A percentile compares a stretch with the other conserved stretches of the same genome.
Conservation (phyloP, 1,284 basidiomycete genomes). For the Cutaneotrichosporon dermatis region DNA sequence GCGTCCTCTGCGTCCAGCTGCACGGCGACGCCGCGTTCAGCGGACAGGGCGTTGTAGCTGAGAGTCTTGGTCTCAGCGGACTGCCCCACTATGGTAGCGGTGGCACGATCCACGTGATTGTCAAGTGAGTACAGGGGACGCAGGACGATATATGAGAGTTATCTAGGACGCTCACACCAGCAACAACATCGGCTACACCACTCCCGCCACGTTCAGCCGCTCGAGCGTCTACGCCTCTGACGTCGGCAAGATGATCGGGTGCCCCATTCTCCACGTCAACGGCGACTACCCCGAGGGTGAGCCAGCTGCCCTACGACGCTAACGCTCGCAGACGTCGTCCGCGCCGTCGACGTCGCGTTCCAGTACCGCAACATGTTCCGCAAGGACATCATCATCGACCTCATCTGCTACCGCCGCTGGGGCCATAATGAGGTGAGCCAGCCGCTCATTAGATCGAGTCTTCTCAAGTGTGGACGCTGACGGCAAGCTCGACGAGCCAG, state of each 20-base stretch:
- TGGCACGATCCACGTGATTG: slow-evolving; percentile 79
- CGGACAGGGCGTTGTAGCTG: slow-evolving; percentile 86
- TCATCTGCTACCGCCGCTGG: slow-evolving; percentile 76
- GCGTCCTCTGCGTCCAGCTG: slow-evolving; percentile 78
- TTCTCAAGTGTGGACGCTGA: neutral
- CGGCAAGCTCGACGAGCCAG: slow-evolving; percentile 68
- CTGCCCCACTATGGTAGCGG: slow-evolving; percentile 84
- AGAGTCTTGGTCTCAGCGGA: slow-evolving; percentile 74
- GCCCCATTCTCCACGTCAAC: slow-evolving; percentile 82
- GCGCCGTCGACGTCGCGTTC: slow-evolving; percentile 73
- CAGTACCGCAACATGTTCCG: slow-evolving; percentile 77
- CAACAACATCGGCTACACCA: slow-evolving; percentile 79
- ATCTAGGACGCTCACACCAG: slow-evolving; percentile 8
- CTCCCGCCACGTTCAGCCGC: slow-evolving; percentile 71
- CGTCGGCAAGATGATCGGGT: slow-evolving; percentile 81
- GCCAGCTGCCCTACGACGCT: neutral
- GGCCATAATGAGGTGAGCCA: slow-evolving; percentile 68
- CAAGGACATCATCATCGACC: slow-evolving; percentile 80
- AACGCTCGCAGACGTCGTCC: slow-evolving; percentile 59
- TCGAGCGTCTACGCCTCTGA: slow-evolving; percentile 85
- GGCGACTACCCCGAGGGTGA: slow-evolving; percentile 82
- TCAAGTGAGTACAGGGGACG: slow-evolving; percentile 81
- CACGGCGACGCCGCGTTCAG: slow-evolving; percentile 87
- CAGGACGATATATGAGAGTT: no score
- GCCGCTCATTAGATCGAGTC: no score